phyloP scores from a whole-genome alignment of 208 protist genomes.

The Wallacemonas rigidus region DNA sequence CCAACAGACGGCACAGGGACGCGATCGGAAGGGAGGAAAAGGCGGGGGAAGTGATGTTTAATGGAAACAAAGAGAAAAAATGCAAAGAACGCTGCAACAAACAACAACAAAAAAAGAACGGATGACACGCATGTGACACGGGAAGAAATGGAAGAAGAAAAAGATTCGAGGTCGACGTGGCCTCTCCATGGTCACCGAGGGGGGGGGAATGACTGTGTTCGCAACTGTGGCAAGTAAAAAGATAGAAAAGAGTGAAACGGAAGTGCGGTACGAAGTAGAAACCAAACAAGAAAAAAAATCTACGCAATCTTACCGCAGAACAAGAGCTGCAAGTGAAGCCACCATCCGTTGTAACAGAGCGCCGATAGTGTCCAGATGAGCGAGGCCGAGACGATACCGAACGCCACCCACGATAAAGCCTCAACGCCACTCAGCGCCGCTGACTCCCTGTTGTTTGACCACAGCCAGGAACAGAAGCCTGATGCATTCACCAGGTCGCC shows the following conservation, averaged over 20 bases:
- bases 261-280: not conserved
- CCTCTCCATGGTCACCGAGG: no score
- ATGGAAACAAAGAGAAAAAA: no score
- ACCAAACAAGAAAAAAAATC: not conserved
- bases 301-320: conserved; percentile 61
- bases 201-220: no score
- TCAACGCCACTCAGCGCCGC: conserved; percentile 46
- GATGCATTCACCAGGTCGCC: not conserved
- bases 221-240: conserved; percentile 19
- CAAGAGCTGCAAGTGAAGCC: conserved; percentile 67
- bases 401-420: conserved; percentile 57
- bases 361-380: conserved; percentile 68
- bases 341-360: conserved; percentile 72
- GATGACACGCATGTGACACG: no score
- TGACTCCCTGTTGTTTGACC: conserved; percentile 7
- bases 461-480: not conserved
- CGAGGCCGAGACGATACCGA: conserved; percentile 58
- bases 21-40: no score
- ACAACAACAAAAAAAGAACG: no score
- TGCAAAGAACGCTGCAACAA: no score
- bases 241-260: conserved; percentile 12
- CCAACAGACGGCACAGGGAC: no score
- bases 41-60: no score
- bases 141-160: no score
- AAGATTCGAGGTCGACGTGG: no score